Conservation (phyloP, 352 stramenopile species). For the Globisporangium mamillatum region DNA sequence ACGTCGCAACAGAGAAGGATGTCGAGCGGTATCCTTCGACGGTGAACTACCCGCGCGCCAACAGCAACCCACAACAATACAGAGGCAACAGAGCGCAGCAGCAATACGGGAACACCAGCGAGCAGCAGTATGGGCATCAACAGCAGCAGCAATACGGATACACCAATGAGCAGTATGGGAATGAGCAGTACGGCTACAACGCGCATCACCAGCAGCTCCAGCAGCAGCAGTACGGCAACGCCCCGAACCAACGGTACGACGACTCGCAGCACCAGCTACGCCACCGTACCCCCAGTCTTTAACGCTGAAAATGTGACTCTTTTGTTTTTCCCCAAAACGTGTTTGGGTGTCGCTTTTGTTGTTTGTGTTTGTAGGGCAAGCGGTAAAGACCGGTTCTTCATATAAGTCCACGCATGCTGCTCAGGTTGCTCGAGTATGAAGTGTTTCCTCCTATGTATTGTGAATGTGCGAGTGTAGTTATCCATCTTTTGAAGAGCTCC, state of each 20-base stretch:
- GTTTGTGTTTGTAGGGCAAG: not conserved
- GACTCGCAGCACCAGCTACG: not conserved
- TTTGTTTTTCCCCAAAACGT: not conserved
- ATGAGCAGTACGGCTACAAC: constrained; percentile 15
- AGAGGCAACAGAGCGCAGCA: constrained; percentile 5
- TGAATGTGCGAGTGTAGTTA: not conserved
- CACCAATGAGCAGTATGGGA: constrained; percentile 20
- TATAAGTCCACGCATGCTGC: not conserved
- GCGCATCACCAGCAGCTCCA: constrained; percentile 12
- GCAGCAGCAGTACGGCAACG: constrained; percentile 12
- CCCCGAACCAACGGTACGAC: constrained; percentile 15
- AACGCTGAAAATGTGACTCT: not conserved
- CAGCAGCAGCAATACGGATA: constrained; percentile 16
- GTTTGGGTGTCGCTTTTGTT: not conserved
- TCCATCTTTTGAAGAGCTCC: not conserved
- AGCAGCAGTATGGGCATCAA: constrained; percentile 16
- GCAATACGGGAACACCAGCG: constrained; percentile 23
- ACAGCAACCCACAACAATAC: constrained; percentile 9
- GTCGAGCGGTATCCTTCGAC: constrained; percentile 13
- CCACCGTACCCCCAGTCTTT: constrained; percentile 1
- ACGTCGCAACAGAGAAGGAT: constrained; percentile 23
- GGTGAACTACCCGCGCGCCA: not conserved
- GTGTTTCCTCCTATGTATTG: not conserved
- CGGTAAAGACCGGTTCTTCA: constrained; percentile 9
- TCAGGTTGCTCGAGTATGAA: not conserved